phyloP scores from a whole-genome alignment of 306 rosid species.

The Cyclanthera cordifolia region DNA sequence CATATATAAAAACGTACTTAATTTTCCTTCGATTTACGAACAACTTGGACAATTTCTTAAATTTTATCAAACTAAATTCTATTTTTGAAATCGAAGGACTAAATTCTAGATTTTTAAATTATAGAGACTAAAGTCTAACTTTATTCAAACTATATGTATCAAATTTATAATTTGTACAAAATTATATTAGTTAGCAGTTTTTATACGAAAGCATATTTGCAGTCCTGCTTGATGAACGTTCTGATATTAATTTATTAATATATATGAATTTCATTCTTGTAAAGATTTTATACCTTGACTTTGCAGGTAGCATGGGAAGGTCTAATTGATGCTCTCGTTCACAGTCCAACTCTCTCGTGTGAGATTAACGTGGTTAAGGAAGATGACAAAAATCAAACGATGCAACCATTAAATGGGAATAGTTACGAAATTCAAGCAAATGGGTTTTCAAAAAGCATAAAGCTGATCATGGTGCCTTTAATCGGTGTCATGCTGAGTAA shows the following conservation, averaged over 20 bases:
- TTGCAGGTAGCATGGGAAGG: constrained; percentile 86
- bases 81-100: too few species aligned
- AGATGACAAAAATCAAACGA: constrained; percentile 19
- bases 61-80: too few species aligned
- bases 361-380: constrained; percentile 21
- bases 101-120: too few species aligned
- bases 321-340: constrained; percentile 66
- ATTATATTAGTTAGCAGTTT: neutral
- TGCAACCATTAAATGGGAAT: constrained; percentile 16
- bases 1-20: too few species aligned
- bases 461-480: constrained; percentile 76
- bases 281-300: neutral
- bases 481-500: constrained; percentile 52
- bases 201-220: neutral
- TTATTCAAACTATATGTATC: too few species aligned
- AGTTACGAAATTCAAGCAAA: constrained; percentile 26
- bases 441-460: constrained; percentile 50
- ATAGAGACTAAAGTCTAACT: too few species aligned
- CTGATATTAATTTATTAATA: neutral
- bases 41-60: too few species aligned
- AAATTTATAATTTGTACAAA: too few species aligned
- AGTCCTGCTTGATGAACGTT: neutral
- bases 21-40: too few species aligned
- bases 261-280: neutral
- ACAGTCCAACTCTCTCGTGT: constrained; percentile 21